Conservation (phyloP, 1,139 yeast species). For the Keqinozyma sinolaborantium region DNA sequence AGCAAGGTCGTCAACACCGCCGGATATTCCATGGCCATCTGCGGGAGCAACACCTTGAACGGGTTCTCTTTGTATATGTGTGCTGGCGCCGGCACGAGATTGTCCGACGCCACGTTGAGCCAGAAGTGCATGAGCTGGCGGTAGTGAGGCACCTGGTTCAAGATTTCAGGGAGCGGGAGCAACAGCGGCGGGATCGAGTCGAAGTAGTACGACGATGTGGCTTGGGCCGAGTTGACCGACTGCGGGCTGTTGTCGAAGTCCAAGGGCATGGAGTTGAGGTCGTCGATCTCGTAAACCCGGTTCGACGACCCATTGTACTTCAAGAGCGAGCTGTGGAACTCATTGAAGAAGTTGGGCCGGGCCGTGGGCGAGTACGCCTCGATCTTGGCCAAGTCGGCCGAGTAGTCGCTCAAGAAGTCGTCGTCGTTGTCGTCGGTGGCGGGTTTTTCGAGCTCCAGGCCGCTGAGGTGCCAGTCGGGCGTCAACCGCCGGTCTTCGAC, state of each 20-base stretch:
- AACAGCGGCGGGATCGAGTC: conserved; percentile 44
- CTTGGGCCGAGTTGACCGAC: conserved; percentile 1
- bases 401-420: conserved; percentile 14
- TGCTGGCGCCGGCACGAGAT: conserved; percentile 69
- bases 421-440: conserved; percentile 3
- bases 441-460: no score
- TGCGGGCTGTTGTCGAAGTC: conserved; percentile 7
- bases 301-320: no score
- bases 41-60: conserved; percentile 60
- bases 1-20: conserved; percentile 58
- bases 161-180: conserved; percentile 54
- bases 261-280: conserved; percentile 3
- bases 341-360: conserved; percentile 2
- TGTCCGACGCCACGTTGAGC: conserved; percentile 57
- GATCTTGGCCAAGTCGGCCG: conserved; percentile 19
- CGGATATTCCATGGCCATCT: conserved; percentile 62
- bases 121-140: conserved; percentile 62
- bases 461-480: no score
- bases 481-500: conserved; percentile 8
- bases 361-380: conserved; percentile 15
- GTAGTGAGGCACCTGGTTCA: conserved; percentile 57
- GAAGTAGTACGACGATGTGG: conserved; percentile 1
- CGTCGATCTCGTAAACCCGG: conserved; percentile 2
- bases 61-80: conserved; percentile 61
- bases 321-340: conserved; percentile 1